phyloP scores from a whole-genome alignment of 768 basidiomycete species.

The Chlorophyllum brunneum region DNA sequence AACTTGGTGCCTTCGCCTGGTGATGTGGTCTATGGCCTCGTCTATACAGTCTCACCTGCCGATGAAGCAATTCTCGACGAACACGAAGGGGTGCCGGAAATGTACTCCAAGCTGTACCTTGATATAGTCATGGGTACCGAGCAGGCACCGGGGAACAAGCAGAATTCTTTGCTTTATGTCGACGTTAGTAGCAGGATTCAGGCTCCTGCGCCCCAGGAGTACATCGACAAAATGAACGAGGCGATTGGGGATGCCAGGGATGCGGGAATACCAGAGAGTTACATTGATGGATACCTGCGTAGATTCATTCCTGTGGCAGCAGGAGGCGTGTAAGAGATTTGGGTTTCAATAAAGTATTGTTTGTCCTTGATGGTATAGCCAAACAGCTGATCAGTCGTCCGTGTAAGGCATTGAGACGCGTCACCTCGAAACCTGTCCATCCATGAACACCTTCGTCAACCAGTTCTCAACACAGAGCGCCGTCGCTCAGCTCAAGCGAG shows the following conservation, averaged over 20 bases:
- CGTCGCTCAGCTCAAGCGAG: slow-evolving; percentile 44
- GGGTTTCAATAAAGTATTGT: no score
- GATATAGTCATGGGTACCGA: slow-evolving; percentile 19
- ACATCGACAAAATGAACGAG: slow-evolving; percentile 41
- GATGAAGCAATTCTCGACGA: slow-evolving; percentile 39
- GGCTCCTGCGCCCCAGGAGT: slow-evolving; percentile 34
- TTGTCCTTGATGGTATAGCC: slow-evolving; percentile 15
- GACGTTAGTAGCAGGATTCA: slow-evolving; percentile 28
- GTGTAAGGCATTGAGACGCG: slow-evolving; percentile 36
- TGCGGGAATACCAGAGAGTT: slow-evolving; percentile 35
- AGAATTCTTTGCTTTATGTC: slow-evolving; percentile 37
- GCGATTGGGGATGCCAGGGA: slow-evolving; percentile 37
- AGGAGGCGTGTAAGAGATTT: no score
- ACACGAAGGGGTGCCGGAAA: slow-evolving; percentile 34
- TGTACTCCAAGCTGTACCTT: slow-evolving; percentile 33
- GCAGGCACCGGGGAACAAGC: background rate
- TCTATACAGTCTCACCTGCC: slow-evolving; percentile 34
- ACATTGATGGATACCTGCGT: slow-evolving; percentile 41
- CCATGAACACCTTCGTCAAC: slow-evolving; percentile 71
- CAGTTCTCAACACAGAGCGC: slow-evolving; percentile 60
- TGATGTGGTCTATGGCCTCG: slow-evolving; percentile 38
- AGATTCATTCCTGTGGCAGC: slow-evolving; percentile 32
- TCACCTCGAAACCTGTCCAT: slow-evolving; percentile 28
- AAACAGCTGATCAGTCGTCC: slow-evolving; percentile 31
- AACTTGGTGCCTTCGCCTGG: slow-evolving; percentile 37